Evolutionary conservation across 106 monocot genomes (phyloP), one percentile per base, ranked within the genome.

Genomic region (Narthecium ossifragum): DNA sequence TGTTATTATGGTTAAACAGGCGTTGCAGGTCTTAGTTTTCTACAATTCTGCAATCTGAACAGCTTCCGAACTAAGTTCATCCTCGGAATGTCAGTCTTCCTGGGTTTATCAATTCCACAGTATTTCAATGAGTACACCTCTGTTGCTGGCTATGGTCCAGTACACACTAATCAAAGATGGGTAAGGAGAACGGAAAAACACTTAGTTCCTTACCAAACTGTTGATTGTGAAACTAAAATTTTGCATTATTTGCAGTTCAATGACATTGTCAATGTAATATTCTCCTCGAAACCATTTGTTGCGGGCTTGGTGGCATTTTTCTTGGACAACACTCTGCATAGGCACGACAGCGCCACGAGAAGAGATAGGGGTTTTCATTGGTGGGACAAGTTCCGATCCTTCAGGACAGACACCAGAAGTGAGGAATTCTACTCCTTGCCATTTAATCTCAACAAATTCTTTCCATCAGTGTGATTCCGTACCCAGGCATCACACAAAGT

Each of bases 71-170:
- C 90, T 23, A 86, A 82, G 63, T 96, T 96, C 78, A 96, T 96
- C 50, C 34, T 96, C 2, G 94, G 94, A 11, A 86, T 96, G 61
- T 86, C 94, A 32, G 4, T 96, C 20, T 96, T 96, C 59, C 78
- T 96, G 85, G 94, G 89, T 26, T 50, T 96, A 32, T 96, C 94
- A 7, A 78, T 96, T 60, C 90, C 94, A 17, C 94, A 96, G 18
- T 96, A 96, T 78, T 96, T 96, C 80, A 96, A 96, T 5, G 94
- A 96, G 59, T 96, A 96, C 77, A 96, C 94, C 11, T 75, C 94
- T 21, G 94, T 90, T 52, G 94, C 94, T 52, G 83, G 94, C 57
- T 96, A 83, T 72, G 94, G 90, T 28, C 90, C 94, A 17, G 86
- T 86, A 51, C 94, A 90, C 63, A 96, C 94, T 29, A 41, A 62